Conservation (phyloP, 768 basidiomycete genomes). For the Boletellus ananas region DNA sequence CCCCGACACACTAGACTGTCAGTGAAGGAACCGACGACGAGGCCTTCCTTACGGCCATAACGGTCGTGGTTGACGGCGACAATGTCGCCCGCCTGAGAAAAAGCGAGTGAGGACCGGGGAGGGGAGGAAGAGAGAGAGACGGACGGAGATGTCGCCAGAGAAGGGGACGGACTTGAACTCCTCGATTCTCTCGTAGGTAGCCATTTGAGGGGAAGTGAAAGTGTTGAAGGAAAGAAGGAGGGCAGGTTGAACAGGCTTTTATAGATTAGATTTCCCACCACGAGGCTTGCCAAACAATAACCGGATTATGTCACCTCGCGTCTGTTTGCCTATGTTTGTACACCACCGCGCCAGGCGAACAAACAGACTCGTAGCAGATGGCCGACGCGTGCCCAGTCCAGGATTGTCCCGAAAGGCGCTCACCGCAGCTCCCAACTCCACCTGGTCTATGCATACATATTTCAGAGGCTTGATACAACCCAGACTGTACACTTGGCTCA, state of each 20-base stretch:
- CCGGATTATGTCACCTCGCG: background rate
- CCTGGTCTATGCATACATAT: background rate
- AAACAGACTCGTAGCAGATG: too few relatives aligned
- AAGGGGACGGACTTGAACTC: constrained; percentile 24
- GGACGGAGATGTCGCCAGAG: constrained; percentile 37
- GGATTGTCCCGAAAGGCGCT: constrained; percentile 38
- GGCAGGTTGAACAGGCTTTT: constrained; percentile 35
- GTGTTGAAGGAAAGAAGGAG: constrained; percentile 23
- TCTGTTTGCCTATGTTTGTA: too few relatives aligned
- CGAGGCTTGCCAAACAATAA: constrained; percentile 2
- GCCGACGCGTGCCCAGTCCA: constrained; percentile 76
- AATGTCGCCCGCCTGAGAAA: constrained; percentile 67
- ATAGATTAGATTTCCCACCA: constrained; percentile 44
- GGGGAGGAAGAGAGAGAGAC: constrained; percentile 4
- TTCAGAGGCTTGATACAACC: background rate
- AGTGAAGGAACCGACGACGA: constrained; percentile 71
- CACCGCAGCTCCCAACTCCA: constrained; percentile 65
- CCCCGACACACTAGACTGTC: constrained; percentile 58
- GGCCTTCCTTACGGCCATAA: constrained; percentile 68
- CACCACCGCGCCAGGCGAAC: background rate
- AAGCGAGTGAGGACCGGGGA: background rate
- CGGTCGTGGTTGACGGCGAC: constrained; percentile 68
- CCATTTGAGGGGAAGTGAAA: constrained; percentile 33
- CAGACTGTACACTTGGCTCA: background rate
- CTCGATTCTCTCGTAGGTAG: constrained; percentile 34